Conservation (phyloP, 140 eudicot species). For the Oenanthe javanica region DNA sequence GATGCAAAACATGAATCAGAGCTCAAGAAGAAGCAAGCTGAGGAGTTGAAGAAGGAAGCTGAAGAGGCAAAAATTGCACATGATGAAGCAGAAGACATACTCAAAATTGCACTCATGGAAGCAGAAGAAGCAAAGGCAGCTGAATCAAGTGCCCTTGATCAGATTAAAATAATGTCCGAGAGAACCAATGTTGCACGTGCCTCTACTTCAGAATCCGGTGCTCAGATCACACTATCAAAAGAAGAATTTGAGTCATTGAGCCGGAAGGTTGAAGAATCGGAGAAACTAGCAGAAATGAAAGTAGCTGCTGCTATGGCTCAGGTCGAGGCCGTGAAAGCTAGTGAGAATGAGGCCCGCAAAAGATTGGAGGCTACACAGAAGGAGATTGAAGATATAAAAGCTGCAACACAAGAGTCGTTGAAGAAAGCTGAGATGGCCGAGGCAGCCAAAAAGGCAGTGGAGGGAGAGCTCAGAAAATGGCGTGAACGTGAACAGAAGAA, state of each 20-base stretch:
- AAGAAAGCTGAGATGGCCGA: constrained; percentile 82
- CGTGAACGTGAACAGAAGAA: constrained; percentile 88
- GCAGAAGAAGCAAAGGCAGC: constrained; percentile 83
- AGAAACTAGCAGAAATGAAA: constrained; percentile 62
- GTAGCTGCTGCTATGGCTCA: constrained; percentile 94
- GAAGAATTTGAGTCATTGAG: constrained; percentile 80
- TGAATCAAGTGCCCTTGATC: constrained; percentile 57
- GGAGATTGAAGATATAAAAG: constrained; percentile 66
- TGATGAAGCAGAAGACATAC: constrained; percentile 56
- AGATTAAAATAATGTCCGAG: constrained; percentile 58
- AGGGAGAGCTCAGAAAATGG: constrained; percentile 86
- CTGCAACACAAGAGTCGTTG: constrained; percentile 60
- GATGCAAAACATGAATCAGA: constrained; percentile 56
- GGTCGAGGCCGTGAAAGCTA: constrained; percentile 86
- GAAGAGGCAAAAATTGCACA: constrained; percentile 37
- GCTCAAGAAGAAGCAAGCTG: constrained; percentile 57
- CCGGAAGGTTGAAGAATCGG: constrained; percentile 73
- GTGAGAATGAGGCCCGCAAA: constrained; percentile 75
- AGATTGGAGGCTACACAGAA: constrained; percentile 56
- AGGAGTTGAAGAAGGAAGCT: constrained; percentile 61
- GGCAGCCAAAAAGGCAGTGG: constrained; percentile 87
- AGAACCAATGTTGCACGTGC: constrained; percentile 68
- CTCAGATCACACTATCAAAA: constrained; percentile 60
- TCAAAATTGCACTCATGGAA: constrained; percentile 41
- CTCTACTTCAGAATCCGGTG: constrained; percentile 68